Evolutionary conservation across 768 basidiomycete species (phyloP), one percentile per base, ranked within the genome.

Genomic region (Lactarius vividus): DNA sequence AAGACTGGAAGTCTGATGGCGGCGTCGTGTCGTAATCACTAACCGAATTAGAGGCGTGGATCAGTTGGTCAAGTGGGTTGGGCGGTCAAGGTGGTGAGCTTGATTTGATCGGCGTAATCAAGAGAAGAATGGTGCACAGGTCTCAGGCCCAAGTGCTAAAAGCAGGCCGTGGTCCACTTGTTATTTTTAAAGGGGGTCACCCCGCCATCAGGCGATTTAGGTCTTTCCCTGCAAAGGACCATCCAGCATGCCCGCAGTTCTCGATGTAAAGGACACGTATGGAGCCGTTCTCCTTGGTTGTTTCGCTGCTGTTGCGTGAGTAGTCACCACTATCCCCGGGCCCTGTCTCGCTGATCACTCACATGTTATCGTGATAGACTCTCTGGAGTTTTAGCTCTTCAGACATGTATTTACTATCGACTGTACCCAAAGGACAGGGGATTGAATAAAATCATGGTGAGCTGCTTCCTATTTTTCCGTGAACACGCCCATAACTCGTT

Each of bases 201-300:
- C 31, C 18, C 6, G 23, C 23, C 11, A 23, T 26, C 7, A 26
- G 57, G 39, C 31, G 55, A 40, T 28, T 18, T 37, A n/a, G 33
- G 42, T 26, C 57, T 54, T 55, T n/a, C 35, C 28, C 66, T 56
- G 10, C 57, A n/a, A 39, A 26, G 20, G 16, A 3, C 2, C 11
- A 15, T 5, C 7, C 46, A 57, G 16, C 56, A 69, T 69, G 69
- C 69, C 69, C n/a, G 62, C 69, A n/a, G n/a, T 39, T 6, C 4
- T 53, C n/a, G 39, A 65, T 18, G 62, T 70, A 2, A 13, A 18
- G 23, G 2, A 16, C 20, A 49, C 69, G 3, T 44, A 63, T 16
- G 69, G 69, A 2, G 64, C 69, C 18, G 8, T 70, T 42, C 64
- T 70, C 26, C 3, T 69, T 9, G 69, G 69, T 0, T 61, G 64